Evolutionary conservation across 2,329 filamentous ascomycete genomes (phyloP).

Genomic region (Claviceps quebecensis): DNA sequence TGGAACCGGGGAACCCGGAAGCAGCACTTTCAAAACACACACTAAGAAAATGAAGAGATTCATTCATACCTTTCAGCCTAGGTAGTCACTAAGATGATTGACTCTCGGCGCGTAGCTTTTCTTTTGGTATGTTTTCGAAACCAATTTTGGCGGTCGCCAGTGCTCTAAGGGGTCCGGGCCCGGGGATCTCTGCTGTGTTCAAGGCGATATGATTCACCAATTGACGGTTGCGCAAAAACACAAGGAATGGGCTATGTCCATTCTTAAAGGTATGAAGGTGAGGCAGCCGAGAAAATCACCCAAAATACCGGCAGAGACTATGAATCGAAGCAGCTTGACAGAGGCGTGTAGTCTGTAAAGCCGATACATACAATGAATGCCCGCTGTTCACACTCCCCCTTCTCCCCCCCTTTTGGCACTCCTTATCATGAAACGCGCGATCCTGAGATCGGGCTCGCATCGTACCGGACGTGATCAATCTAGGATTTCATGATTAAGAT

Average conservation of each 20-base stretch:
- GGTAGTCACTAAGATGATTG: neutral
- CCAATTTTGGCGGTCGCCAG: neutral
- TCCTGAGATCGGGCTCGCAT: neutral
- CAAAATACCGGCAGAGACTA: neutral
- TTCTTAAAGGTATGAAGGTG: neutral
- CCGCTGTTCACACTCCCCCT: neutral
- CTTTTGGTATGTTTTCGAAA: neutral
- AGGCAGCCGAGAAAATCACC: neutral
- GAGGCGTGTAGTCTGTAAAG: neutral
- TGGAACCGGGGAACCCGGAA: neutral
- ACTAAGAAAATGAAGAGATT: neutral
- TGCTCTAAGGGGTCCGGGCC: neutral
- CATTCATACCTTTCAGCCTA: neutral
- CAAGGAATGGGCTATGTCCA: neutral
- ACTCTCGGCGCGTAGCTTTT: neutral
- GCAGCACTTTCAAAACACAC: neutral
- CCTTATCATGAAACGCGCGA: neutral
- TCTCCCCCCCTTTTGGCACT: neutral
- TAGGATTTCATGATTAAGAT: neutral
- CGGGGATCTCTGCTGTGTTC: neutral
- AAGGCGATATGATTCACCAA: constrained; percentile 1
- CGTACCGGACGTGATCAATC: neutral
- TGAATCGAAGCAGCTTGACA: neutral
- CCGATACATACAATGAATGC: neutral
- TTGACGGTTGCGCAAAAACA: neutral